phyloP scores from a whole-genome alignment of 2,329 filamentous ascomycete species.

The Neodidymelliopsis sp. region DNA sequence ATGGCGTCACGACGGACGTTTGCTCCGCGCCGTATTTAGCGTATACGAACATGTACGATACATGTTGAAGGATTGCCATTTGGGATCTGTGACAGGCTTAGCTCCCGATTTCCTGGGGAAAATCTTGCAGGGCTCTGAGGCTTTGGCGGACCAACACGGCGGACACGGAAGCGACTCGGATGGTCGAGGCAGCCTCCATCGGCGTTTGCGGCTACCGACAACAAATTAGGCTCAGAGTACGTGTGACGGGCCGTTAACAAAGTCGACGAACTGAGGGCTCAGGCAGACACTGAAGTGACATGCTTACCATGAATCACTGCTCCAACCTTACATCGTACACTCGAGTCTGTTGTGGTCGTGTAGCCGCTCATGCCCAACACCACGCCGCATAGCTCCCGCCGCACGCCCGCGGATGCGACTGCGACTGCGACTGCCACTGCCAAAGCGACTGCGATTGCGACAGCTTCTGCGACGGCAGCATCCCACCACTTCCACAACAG shows the following conservation, averaged over 20 bases:
- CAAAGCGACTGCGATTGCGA: constrained; percentile 19
- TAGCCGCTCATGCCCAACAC: constrained; percentile 31
- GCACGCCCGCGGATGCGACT: constrained; percentile 20
- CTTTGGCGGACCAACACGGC: constrained; percentile 35
- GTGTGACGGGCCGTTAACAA: background rate
- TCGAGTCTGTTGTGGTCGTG: constrained; percentile 12
- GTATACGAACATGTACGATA: background rate
- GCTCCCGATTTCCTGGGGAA: constrained; percentile 7
- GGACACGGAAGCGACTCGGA: constrained; percentile 17
- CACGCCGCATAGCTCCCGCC: constrained; percentile 19
- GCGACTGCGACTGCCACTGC: background rate
- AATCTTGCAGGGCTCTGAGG: constrained; percentile 1
- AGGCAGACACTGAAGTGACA: background rate
- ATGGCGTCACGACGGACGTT: no score
- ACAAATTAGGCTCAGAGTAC: constrained; percentile 4
- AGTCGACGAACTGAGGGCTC: background rate
- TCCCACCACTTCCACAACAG: constrained; percentile 7
- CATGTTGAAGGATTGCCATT: background rate
- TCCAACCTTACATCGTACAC: background rate
- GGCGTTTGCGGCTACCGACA: constrained; percentile 9
- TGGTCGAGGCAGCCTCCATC: constrained; percentile 1
- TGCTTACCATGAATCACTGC: constrained; percentile 9
- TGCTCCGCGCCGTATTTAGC: background rate
- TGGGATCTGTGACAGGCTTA: background rate
- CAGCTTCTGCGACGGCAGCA: constrained; percentile 3